These are phyloP conservation scores for Colletotrichum lindemuthianum DNA, from an alignment of 2,329 filamentous ascomycete genomes.

Conservation along the genomic window DNA sequence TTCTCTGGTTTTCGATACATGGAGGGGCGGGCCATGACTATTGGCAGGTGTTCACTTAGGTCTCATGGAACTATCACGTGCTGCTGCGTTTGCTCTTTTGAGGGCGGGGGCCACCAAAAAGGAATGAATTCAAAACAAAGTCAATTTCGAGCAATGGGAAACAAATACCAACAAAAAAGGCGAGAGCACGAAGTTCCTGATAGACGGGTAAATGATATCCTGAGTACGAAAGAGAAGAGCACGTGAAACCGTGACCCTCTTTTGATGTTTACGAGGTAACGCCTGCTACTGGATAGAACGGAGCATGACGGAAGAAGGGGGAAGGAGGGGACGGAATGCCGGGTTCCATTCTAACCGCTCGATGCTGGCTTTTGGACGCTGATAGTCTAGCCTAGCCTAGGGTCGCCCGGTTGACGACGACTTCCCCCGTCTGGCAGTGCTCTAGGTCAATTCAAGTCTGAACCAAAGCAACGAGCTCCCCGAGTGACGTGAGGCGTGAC, in stretches of 20 bases:
- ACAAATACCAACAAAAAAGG: neutral
- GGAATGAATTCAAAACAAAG: conserved; percentile 50
- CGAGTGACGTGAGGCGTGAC: no score
- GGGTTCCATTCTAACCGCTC: no score
- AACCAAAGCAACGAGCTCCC: neutral
- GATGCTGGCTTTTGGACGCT: no score
- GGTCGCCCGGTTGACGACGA: neutral
- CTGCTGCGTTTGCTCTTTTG: conserved; percentile 61
- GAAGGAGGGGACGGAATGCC: no score
- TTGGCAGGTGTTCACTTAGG: conserved; percentile 67
- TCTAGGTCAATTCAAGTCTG: conserved; percentile 14
- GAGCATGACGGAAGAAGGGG: no score
- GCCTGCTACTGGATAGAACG: neutral
- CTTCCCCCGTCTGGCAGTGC: neutral
- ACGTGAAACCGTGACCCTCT: conserved; percentile 31
- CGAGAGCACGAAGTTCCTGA: conserved; percentile 20
- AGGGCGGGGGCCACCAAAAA: conserved; percentile 46
- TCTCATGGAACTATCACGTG: conserved; percentile 69
- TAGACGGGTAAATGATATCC: conserved; percentile 30
- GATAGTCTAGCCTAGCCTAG: no score
- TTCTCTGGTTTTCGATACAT: conserved; percentile 57
- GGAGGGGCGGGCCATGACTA: conserved; percentile 53
- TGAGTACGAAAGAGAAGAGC: conserved; percentile 25
- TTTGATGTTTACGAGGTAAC: conserved; percentile 25
- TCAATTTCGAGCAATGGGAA: conserved; percentile 28